Conservation (phyloP, 306 rosid species). For the Vigna trinervia region DNA sequence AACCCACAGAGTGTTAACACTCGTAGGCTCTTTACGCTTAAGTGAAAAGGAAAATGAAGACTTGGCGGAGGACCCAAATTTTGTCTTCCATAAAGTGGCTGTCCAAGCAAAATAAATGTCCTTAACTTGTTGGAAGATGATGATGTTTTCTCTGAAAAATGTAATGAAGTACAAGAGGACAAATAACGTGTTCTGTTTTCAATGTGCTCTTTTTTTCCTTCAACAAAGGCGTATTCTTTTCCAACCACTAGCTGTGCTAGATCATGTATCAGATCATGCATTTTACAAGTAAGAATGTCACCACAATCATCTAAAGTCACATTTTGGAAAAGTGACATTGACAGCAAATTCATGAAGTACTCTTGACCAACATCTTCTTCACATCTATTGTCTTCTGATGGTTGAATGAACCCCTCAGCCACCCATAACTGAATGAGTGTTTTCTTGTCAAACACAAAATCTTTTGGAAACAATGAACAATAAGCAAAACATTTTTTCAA, state of each 20-base stretch:
- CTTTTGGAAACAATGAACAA: constrained; percentile 53
- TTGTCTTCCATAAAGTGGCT: neutral
- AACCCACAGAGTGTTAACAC: constrained; percentile 15
- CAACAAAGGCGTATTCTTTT: neutral
- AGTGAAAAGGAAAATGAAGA: neutral
- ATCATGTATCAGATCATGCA: constrained; percentile 53
- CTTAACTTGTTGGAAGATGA: neutral
- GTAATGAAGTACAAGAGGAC: constrained; percentile 24
- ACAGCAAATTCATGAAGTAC: constrained; percentile 44
- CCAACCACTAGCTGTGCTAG: constrained; percentile 41
- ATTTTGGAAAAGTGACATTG: constrained; percentile 50
- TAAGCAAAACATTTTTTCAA: constrained; percentile 51
- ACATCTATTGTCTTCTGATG: constrained; percentile 11
- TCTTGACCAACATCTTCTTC: constrained; percentile 53
- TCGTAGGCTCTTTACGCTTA: constrained; percentile 27
- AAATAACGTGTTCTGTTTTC: constrained; percentile 10
- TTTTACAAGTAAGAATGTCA: constrained; percentile 28
- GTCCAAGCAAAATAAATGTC: neutral
- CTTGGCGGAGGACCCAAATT: neutral
- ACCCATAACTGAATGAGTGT: constrained; percentile 50
- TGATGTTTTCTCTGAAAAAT: neutral
- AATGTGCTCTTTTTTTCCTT: neutral
- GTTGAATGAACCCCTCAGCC: constrained; percentile 53
- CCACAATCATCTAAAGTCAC: neutral
- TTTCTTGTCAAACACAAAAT: constrained; percentile 26